phyloP scores from a whole-genome alignment of 441 rosid species.

The Pelargonium australe region DNA sequence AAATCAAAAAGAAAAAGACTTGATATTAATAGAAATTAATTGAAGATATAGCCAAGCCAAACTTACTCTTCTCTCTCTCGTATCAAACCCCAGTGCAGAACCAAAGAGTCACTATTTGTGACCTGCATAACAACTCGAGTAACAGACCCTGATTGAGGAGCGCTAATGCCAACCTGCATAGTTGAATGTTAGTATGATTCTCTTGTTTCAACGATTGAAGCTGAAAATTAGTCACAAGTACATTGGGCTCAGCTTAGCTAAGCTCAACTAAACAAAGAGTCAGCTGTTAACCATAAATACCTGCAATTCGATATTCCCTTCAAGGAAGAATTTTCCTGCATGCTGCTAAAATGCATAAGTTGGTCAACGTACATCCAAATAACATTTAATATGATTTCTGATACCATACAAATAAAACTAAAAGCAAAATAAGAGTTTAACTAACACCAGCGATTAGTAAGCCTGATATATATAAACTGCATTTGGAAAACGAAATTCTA shows the following conservation, averaged over 20 bases:
- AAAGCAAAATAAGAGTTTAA: neutral
- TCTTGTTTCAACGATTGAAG: neutral
- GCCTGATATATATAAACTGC: neutral
- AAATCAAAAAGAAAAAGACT: constrained; percentile 7
- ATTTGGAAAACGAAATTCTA: neutral
- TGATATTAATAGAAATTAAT: constrained; percentile 15
- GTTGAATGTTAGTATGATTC: constrained; percentile 21
- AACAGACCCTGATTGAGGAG: constrained; percentile 32
- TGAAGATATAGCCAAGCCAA: constrained; percentile 13
- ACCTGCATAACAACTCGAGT: constrained; percentile 55
- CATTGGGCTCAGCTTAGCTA: constrained; percentile 4
- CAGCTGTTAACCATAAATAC: constrained; percentile 27
- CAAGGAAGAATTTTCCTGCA: constrained; percentile 65
- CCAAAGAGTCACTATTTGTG: constrained; percentile 49
- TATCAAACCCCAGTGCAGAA: constrained; percentile 89
- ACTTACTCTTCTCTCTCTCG: constrained; percentile 67
- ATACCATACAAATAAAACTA: neutral
- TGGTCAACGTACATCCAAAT: constrained; percentile 20
- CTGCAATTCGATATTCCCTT: constrained; percentile 76
- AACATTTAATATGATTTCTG: neutral
- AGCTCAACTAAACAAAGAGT: constrained; percentile 15
- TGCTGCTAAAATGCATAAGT: constrained; percentile 43
- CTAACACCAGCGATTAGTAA: neutral
- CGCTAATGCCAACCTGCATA: constrained; percentile 62
- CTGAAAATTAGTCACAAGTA: constrained; percentile 11